These are phyloP conservation scores for Chalciporus sp. DNA, from an alignment of 1,284 basidiomycete species.

Conservation along the genomic window DNA sequence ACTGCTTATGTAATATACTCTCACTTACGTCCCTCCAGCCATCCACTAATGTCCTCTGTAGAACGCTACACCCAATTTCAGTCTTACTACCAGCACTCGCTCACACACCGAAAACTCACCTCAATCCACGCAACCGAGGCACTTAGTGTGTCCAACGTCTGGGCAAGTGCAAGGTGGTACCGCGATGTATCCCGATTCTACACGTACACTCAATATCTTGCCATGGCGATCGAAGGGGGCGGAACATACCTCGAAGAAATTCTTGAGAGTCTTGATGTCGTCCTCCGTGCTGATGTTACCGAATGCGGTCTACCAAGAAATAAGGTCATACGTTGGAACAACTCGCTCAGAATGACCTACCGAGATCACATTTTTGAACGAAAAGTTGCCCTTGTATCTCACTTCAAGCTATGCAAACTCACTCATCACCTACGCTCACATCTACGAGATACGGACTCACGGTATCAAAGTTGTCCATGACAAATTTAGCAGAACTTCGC, in stretches of 20 bases:
- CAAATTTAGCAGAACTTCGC: slow-evolving; percentile 42
- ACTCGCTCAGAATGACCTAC: slow-evolving; percentile 36
- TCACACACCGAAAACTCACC: slow-evolving; percentile 39
- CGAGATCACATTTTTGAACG: slow-evolving; percentile 51
- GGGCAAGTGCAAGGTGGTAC: slow-evolving; percentile 63
- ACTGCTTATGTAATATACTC: slow-evolving; percentile 22
- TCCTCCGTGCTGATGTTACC: slow-evolving; percentile 62
- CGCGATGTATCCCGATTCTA: slow-evolving; percentile 67
- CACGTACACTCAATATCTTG: slow-evolving; percentile 9
- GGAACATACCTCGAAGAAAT: slow-evolving; percentile 64
- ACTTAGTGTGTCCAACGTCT: slow-evolving; percentile 67
- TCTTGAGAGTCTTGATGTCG: slow-evolving; percentile 67
- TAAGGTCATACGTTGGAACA: neutral
- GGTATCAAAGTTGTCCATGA: slow-evolving; percentile 61
- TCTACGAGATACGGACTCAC: slow-evolving; percentile 42
- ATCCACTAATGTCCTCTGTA: slow-evolving; percentile 56
- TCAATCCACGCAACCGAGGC: slow-evolving; percentile 61
- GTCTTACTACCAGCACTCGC: neutral
- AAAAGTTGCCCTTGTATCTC: slow-evolving; percentile 72
- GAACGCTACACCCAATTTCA: slow-evolving; percentile 46
- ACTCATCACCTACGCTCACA: slow-evolving; percentile 21
- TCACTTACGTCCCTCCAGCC: slow-evolving; percentile 51
- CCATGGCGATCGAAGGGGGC: neutral
- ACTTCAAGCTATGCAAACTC: slow-evolving; percentile 56
- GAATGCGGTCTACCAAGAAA: slow-evolving; percentile 53